These are phyloP conservation scores for Fusarium clavum DNA, from an alignment of 2,329 filamentous ascomycete species.

Conservation along the genomic window DNA sequence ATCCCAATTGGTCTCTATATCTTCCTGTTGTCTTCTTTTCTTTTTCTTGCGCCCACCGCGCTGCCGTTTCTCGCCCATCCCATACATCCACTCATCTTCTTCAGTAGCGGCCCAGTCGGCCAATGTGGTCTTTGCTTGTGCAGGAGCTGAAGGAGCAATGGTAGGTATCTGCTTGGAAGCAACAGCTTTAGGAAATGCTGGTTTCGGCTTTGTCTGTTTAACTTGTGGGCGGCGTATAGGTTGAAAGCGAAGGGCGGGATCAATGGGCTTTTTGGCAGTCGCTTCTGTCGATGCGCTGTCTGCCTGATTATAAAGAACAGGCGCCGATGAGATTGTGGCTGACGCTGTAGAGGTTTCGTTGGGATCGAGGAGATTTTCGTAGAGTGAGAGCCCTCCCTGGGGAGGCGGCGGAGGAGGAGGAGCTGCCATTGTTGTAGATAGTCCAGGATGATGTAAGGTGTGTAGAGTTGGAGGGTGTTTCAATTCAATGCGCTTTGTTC, in stretches of 20 bases:
- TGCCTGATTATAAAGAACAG: conserved; percentile 75
- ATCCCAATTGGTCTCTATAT: conserved; percentile 83
- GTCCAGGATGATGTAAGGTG: not conserved
- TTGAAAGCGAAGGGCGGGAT: conserved; percentile 81
- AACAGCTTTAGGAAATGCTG: conserved; percentile 63
- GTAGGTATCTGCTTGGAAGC: conserved; percentile 50
- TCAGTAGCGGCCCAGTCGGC: conserved; percentile 83
- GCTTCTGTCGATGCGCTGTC: conserved; percentile 59
- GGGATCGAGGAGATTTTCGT: conserved; percentile 83
- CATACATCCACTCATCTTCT: conserved; percentile 85
- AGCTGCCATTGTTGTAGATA: conserved; percentile 44
- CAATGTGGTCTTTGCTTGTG: conserved; percentile 72
- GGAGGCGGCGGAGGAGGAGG: conserved; percentile 52
- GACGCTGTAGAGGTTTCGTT: conserved; percentile 57
- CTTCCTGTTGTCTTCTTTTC: conserved; percentile 67
- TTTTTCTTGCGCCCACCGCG: conserved; percentile 84
- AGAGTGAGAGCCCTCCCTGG: conserved; percentile 74
- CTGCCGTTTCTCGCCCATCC: conserved; percentile 71
- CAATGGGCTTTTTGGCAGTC: conserved; percentile 68
- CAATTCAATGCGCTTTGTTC: not conserved
- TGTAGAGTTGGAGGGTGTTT: not conserved
- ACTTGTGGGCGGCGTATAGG: conserved; percentile 81
- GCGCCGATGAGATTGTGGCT: conserved; percentile 80
- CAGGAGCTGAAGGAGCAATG: conserved; percentile 49
- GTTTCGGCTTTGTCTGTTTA: conserved; percentile 70